Percentiles rank a stretch among this genome's conserved stretches.
Conservation (phyloP, 305 asterid genomes). For the Fraxinus greggii region DNA sequence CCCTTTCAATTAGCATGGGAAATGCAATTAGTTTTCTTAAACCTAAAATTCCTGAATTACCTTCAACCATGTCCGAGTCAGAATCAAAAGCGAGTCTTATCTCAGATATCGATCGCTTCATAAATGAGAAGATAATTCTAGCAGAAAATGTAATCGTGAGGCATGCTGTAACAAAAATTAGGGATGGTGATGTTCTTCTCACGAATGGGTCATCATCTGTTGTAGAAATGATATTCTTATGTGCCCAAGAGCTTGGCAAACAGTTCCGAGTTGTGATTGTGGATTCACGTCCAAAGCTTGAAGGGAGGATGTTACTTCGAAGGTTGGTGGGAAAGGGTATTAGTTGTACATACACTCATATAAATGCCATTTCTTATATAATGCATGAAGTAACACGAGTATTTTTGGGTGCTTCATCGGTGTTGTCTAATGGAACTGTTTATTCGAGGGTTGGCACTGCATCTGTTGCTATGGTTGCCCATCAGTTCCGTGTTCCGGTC, state of each 20-base stretch:
- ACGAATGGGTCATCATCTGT: slow-evolving; percentile 83
- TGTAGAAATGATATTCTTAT: slow-evolving; percentile 78
- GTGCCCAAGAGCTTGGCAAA: slow-evolving; percentile 91
- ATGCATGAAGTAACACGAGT: slow-evolving; percentile 93
- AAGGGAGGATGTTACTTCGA: slow-evolving; percentile 75
- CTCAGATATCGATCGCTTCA: slow-evolving; percentile 60
- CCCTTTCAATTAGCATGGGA: slow-evolving; percentile 92
- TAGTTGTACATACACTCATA: slow-evolving; percentile 82
- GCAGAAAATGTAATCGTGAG: slow-evolving; percentile 83
- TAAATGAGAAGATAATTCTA: slow-evolving; percentile 67
- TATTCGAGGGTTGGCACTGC: slow-evolving; percentile 98
- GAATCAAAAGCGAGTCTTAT: slow-evolving; percentile 72
- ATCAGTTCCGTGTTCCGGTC: slow-evolving; percentile 84
- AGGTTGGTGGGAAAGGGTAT: slow-evolving; percentile 83
- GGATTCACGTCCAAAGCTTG: slow-evolving; percentile 92
- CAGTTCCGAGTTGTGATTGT: slow-evolving; percentile 83
- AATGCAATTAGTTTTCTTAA: slow-evolving; percentile 79
- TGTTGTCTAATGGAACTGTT: slow-evolving; percentile 88
- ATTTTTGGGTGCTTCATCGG: slow-evolving; percentile 90
- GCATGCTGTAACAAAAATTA: slow-evolving; percentile 88
- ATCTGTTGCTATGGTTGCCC: slow-evolving; percentile 95
- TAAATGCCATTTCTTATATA: slow-evolving; percentile 85
- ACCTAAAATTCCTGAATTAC: slow-evolving; percentile 56
- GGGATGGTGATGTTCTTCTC: slow-evolving; percentile 93
- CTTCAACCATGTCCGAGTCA: slow-evolving; percentile 62